Conservation (phyloP, 139 green algal species). For the Chlamydomonas incerta region DNA sequence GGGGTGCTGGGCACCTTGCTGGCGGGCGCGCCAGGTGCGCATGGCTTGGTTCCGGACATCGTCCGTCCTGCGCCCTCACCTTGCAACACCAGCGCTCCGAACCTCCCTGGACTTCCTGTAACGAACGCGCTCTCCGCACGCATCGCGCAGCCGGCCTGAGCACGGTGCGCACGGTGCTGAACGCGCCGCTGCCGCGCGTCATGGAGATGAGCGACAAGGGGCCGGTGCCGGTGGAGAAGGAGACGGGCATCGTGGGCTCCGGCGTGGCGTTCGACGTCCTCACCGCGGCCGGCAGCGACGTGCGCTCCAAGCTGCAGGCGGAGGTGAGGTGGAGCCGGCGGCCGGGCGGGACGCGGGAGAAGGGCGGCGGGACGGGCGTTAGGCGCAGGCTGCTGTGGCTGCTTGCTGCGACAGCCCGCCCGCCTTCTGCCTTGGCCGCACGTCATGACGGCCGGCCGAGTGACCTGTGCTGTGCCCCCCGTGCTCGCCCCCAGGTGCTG, state of each 20-base stretch:
- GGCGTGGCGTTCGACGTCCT: constrained; percentile 37
- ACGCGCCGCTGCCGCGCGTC: constrained; percentile 44
- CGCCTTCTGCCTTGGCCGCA: too few species aligned
- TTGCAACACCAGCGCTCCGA: neutral
- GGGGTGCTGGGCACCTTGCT: too few species aligned
- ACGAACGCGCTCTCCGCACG: too few species aligned
- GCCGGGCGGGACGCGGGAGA: neutral
- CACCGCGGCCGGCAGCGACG: neutral
- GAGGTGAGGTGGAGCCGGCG: constrained; percentile 12
- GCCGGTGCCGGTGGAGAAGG: constrained; percentile 26
- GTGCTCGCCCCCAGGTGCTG: constrained; percentile 15
- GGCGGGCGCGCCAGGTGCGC: too few species aligned
- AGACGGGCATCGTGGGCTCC: constrained; percentile 28
- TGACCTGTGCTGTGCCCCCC: too few species aligned
- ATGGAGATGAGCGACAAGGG: constrained; percentile 44
- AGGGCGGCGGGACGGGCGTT: neutral
- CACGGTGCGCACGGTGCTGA: constrained; percentile 25
- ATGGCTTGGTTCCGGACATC: too few species aligned
- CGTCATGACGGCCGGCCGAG: too few species aligned
- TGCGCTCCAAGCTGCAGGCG: constrained; percentile 39
- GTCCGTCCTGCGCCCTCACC: neutral
- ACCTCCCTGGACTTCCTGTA: too few species aligned
- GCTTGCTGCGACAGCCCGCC: too few species aligned
- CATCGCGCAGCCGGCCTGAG: constrained; percentile 14
- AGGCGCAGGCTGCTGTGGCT: too few species aligned